Base-by-base conservation (phyloP, 2,329 filamentous ascomycete genomes). In the Aureobasidium musti region DNA sequence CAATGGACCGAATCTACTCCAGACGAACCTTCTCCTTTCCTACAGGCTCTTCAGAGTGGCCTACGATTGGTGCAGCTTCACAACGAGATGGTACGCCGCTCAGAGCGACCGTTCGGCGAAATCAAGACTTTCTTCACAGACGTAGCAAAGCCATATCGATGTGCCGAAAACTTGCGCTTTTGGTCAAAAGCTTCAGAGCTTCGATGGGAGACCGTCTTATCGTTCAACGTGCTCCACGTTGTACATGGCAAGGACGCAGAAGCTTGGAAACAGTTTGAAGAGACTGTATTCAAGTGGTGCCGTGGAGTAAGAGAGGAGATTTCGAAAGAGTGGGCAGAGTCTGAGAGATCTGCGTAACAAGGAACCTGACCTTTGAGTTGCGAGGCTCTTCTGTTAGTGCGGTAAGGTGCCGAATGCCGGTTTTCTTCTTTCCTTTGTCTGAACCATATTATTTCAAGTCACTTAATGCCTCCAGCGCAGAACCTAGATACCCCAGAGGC, bases 121-220 rank as follows among this genome's bases (percentile, higher is more conserved):
- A 97, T 99, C 74, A 92, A 91, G 67, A 85, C 86, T 11, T 97
- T 90, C 77, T 95, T 98, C 77, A 89, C 88, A n/a, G 92, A 99
- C 77, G 94, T 95, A 11, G 89, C 87, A 68, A 98, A 98, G 79
- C 95, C 95, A 0, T 99, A 99, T 77, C 89, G 95, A 57, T 89
- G 89, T 69, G 92, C 93, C 3, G 95, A 99, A 72, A 99, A 99
- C 76, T 83, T 99, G 69, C 87, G 92, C 47, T 99, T 90, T 82
- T 99, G 95, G 94, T 86, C 91, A 78, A 99, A 99, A 81, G 95
- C 94, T 1, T 92, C 93, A 8, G 93, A 99, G 79, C 83, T 98
- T 67, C 87, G 95, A 65, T 99, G 94, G 89, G 95, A 98, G 78
- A 86, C 93, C 45, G 85, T 90, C 71, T 82, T 98, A 61, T 86